Conservation (phyloP, 306 rosid species). For the Trifolium pratense region DNA sequence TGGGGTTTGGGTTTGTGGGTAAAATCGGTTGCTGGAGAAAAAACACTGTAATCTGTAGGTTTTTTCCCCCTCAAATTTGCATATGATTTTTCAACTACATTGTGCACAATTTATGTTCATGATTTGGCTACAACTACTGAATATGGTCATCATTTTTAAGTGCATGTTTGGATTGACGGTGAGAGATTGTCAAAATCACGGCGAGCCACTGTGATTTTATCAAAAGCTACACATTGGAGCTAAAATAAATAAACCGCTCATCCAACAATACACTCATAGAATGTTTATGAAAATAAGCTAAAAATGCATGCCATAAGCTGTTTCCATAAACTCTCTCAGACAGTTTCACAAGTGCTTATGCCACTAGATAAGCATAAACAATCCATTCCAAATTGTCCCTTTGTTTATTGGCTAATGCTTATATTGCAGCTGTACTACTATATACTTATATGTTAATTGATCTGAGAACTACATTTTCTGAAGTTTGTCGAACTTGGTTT, state of each 20-base stretch:
- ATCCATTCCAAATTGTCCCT: no score
- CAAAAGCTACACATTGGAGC: no score
- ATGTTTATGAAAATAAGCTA: no score
- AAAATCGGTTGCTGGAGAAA: background rate
- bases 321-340: no score
- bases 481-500: conserved; percentile 6
- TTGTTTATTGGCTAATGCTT: no score
- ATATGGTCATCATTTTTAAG: background rate
- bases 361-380: no score
- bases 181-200: background rate
- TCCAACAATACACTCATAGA: no score
- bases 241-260: no score
- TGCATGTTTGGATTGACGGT: background rate
- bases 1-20: background rate
- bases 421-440: background rate
- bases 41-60: background rate
- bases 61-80: background rate
- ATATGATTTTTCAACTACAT: no score
- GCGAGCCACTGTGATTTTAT: no score
- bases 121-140: background rate
- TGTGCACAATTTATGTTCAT: background rate
- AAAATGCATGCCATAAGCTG: no score
- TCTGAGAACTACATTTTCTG: background rate
- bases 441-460: background rate
- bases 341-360: no score